These are phyloP conservation scores for Helicostylum pulchrum DNA, from an alignment of 192 early-diverging fungal species.

Conservation along the genomic window DNA sequence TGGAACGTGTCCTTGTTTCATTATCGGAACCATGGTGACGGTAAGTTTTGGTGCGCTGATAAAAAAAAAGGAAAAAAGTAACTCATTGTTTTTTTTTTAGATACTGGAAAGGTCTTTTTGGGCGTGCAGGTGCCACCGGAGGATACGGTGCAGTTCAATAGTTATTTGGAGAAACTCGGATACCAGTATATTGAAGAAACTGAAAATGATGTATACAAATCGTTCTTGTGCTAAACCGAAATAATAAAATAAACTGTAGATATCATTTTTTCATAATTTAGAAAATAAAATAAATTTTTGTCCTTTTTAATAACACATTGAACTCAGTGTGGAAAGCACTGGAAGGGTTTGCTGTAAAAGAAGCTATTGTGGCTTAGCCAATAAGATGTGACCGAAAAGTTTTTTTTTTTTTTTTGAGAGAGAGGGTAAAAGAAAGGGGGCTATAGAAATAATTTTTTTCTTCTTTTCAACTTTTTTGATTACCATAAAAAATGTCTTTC, in stretches of 20 bases:
- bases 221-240: slow-evolving; percentile 54
- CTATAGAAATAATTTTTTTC: slow-evolving; percentile 10
- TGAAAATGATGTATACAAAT: slow-evolving; percentile 81
- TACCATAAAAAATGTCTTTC: slow-evolving; percentile 58
- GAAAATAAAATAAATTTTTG: too few relatives aligned
- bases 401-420: slow-evolving; percentile 22
- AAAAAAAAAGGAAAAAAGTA: too few relatives aligned
- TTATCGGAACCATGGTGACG: slow-evolving; percentile 93
- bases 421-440: neutral
- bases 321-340: too few relatives aligned
- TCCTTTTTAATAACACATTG: too few relatives aligned
- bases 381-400: slow-evolving; percentile 20
- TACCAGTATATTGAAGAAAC: slow-evolving; percentile 95
- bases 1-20: slow-evolving; percentile 93
- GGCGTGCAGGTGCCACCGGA: slow-evolving; percentile 88
- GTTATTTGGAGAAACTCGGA: slow-evolving; percentile 75
- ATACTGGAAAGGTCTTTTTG: slow-evolving; percentile 89
- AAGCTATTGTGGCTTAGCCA: too few relatives aligned
- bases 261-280: too few relatives aligned
- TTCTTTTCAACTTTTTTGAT: slow-evolving; percentile 9
- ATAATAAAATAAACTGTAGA: too few relatives aligned
- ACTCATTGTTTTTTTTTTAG: slow-evolving; percentile 37
- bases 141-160: slow-evolving; percentile 60
- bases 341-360: too few relatives aligned
- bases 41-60: too few relatives aligned